phyloP scores from a whole-genome alignment of 2,329 filamentous ascomycete genomes.

The Monilinia fructigena region DNA sequence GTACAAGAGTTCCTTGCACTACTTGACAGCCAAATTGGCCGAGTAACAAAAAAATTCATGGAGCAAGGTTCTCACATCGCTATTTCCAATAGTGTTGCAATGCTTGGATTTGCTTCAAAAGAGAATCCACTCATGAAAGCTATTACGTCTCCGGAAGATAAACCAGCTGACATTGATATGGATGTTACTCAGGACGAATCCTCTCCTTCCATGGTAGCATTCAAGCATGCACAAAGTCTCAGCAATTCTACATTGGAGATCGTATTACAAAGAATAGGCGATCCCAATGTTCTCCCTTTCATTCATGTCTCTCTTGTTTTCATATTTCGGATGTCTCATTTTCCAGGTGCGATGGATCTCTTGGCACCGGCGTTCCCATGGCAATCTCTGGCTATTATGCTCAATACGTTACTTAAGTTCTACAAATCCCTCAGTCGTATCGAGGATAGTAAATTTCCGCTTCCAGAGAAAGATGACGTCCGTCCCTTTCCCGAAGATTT shows the following conservation, averaged over 20 bases:
- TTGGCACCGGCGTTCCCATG: slow-evolving; percentile 31
- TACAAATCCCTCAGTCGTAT: slow-evolving; percentile 25
- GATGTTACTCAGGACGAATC: slow-evolving; percentile 16
- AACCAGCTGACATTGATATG: slow-evolving; percentile 25
- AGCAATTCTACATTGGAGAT: slow-evolving; percentile 26
- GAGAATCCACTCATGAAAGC: slow-evolving; percentile 36
- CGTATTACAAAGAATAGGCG: slow-evolving; percentile 29
- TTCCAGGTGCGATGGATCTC: slow-evolving; percentile 26
- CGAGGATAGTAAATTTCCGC: slow-evolving; percentile 26
- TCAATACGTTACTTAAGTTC: slow-evolving; percentile 29
- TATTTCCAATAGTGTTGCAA: slow-evolving; percentile 45
- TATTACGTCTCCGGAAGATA: slow-evolving; percentile 23
- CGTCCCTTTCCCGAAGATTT: slow-evolving; percentile 34
- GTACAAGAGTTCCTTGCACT: slow-evolving; percentile 51
- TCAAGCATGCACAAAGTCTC: slow-evolving; percentile 27
- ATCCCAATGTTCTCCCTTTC: slow-evolving; percentile 32
- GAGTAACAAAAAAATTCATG: slow-evolving; percentile 46
- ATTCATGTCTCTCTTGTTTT: slow-evolving; percentile 32
- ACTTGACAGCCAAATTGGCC: slow-evolving; percentile 58
- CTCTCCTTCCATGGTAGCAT: slow-evolving; percentile 20
- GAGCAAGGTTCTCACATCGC: slow-evolving; percentile 56
- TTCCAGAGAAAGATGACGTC: slow-evolving; percentile 31
- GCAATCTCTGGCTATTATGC: slow-evolving; percentile 24
- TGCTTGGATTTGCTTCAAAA: slow-evolving; percentile 37
- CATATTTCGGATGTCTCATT: slow-evolving; percentile 27